Evolutionary conservation across 345 rosid species (phyloP).

Genomic region (Lepidium africanum): DNA sequence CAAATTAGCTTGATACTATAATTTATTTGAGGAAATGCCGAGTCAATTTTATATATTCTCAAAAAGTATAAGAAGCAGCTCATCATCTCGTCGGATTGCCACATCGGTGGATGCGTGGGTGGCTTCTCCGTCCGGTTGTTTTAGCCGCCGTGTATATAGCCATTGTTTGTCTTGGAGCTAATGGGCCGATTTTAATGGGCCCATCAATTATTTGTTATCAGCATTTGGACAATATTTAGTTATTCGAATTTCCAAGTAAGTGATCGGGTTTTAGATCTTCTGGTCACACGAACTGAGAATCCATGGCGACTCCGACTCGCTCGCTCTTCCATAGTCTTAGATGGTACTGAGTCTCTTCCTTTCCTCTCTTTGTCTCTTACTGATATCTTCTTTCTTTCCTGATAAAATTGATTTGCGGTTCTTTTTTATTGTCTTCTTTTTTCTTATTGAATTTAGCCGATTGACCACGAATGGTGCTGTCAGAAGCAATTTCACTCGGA

Average conservation of each 20-base stretch:
- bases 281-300: not conserved
- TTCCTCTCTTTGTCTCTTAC: not conserved
- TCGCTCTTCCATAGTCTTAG: conserved; percentile 23
- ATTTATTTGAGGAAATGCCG: too few relatives aligned
- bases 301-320: conserved; percentile 32
- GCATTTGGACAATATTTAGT: not conserved
- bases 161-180: not conserved
- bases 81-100: not conserved
- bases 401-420: not conserved
- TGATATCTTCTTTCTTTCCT: not conserved
- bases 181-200: not conserved
- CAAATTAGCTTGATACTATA: not conserved
- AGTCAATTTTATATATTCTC: not conserved
- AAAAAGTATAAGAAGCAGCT: not conserved
- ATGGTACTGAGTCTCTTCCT: not conserved
- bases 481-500: conserved; percentile 18
- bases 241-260: not conserved
- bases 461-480: conserved; percentile 4
- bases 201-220: not conserved
- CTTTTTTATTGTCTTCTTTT: not conserved
- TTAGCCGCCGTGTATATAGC: not conserved
- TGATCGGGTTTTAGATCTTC: not conserved
- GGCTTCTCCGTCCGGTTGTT: not conserved
- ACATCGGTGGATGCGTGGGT: not conserved
- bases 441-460: not conserved